Percentiles rank a stretch among this genome's conserved stretches.
Conservation (phyloP, 2,329 filamentous ascomycete genomes). For the Botrytis deweyae region DNA sequence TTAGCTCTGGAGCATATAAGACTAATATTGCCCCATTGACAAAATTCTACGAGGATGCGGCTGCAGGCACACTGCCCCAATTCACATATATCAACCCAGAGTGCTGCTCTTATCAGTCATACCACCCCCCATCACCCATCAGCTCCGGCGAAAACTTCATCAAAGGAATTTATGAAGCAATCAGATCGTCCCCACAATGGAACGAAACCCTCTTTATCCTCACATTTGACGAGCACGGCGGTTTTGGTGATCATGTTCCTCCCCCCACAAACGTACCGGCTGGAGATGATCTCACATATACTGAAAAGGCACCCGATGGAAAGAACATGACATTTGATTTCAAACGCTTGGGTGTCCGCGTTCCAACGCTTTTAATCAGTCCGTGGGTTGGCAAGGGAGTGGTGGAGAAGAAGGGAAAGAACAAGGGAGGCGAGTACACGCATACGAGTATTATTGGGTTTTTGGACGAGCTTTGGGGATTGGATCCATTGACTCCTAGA, state of each 20-base stretch:
- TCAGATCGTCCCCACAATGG: constrained; percentile 48
- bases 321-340: constrained; percentile 43
- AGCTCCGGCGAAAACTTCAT: constrained; percentile 47
- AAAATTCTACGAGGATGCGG: constrained; percentile 47
- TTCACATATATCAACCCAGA: constrained; percentile 52
- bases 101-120: constrained; percentile 51
- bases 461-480: constrained; percentile 45
- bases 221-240: constrained; percentile 50
- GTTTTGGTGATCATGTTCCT: constrained; percentile 49
- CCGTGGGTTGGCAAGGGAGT: constrained; percentile 46
- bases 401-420: constrained; percentile 43
- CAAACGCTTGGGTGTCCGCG: constrained; percentile 45
- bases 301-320: constrained; percentile 41
- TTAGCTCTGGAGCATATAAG: constrained; percentile 39
- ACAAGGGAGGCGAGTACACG: constrained; percentile 44
- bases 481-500: constrained; percentile 33
- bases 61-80: constrained; percentile 45
- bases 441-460: constrained; percentile 47
- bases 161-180: constrained; percentile 47
- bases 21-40: constrained; percentile 42
- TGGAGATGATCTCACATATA: constrained; percentile 42
- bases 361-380: constrained; percentile 46
- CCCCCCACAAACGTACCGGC: constrained; percentile 44
- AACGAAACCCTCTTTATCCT: constrained; percentile 48
- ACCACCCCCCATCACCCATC: constrained; percentile 47